These are phyloP conservation scores for Erigeron canadensis DNA, from an alignment of 129 eudicot genomes.

Conservation along the genomic window DNA sequence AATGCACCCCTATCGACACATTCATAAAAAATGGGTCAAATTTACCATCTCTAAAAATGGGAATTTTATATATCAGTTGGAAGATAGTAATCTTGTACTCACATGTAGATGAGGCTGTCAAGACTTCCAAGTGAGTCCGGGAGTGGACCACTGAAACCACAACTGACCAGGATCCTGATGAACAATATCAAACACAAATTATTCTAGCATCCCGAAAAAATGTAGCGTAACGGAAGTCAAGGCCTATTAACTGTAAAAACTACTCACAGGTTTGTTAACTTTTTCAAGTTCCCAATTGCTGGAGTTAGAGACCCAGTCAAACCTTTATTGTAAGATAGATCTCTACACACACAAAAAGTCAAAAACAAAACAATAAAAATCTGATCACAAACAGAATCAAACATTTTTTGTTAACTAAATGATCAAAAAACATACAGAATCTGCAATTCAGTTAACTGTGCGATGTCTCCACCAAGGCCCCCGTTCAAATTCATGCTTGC, in stretches of 20 bases:
- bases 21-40: neutral
- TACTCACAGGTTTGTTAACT: constrained; percentile 65
- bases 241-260: neutral
- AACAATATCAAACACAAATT: constrained; percentile 17
- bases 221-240: neutral
- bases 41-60: neutral
- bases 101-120: constrained; percentile 52
- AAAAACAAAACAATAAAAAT: neutral
- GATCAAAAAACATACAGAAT: constrained; percentile 52
- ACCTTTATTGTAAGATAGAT: constrained; percentile 76
- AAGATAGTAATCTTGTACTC: constrained; percentile 31
- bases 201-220: neutral
- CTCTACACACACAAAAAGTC: constrained; percentile 44
- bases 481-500: constrained; percentile 61
- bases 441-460: constrained; percentile 51
- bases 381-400: neutral
- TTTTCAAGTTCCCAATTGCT: constrained; percentile 58
- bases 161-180: constrained; percentile 70
- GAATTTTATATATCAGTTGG: neutral
- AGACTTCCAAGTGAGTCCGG: constrained; percentile 75
- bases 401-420: neutral
- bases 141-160: constrained; percentile 69
- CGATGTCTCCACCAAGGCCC: constrained; percentile 54
- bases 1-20: too few relatives aligned
- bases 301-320: constrained; percentile 69